Evolutionary conservation across 176 grass and related monocot species (phyloP).

Genomic region (Neostapfia colusana): DNA sequence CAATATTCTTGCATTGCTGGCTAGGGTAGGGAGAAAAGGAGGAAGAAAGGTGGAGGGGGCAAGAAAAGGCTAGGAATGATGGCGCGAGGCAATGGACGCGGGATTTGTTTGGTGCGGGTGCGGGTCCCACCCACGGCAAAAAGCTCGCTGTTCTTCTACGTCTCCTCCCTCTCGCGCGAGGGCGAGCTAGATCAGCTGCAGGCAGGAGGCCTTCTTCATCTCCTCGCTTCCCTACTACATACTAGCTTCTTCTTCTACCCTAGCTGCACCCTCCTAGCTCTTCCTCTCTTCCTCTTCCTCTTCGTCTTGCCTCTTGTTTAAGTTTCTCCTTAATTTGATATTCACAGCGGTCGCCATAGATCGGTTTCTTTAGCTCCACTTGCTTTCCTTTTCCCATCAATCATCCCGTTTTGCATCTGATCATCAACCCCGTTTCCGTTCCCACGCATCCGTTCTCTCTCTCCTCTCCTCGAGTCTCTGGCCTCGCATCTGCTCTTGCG

Average conservation of each 20-base stretch:
- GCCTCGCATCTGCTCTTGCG: neutral
- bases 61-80: slow-evolving; percentile 30
- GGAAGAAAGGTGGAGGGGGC: neutral
- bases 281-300: too few species aligned
- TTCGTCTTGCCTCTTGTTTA: neutral
- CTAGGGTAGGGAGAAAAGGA: neutral
- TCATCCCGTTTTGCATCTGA: slow-evolving; percentile 40
- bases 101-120: slow-evolving; percentile 62
- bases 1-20: neutral
- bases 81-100: slow-evolving; percentile 40
- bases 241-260: slow-evolving; percentile 44
- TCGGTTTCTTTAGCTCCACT: slow-evolving; percentile 18
- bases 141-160: slow-evolving; percentile 63
- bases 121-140: slow-evolving; percentile 34
- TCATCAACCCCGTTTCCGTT: slow-evolving; percentile 45
- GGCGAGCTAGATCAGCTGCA: too few species aligned
- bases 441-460: slow-evolving; percentile 30
- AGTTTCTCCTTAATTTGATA: neutral
- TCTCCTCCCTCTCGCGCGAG: slow-evolving; percentile 37
- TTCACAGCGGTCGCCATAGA: slow-evolving; percentile 21
- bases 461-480: too few species aligned
- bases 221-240: too few species aligned
- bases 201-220: too few species aligned
- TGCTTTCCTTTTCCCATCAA: slow-evolving; percentile 17
- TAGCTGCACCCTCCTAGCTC: neutral